Conservation (phyloP, 2,329 filamentous ascomycete genomes). For the Epichloe baconii region DNA sequence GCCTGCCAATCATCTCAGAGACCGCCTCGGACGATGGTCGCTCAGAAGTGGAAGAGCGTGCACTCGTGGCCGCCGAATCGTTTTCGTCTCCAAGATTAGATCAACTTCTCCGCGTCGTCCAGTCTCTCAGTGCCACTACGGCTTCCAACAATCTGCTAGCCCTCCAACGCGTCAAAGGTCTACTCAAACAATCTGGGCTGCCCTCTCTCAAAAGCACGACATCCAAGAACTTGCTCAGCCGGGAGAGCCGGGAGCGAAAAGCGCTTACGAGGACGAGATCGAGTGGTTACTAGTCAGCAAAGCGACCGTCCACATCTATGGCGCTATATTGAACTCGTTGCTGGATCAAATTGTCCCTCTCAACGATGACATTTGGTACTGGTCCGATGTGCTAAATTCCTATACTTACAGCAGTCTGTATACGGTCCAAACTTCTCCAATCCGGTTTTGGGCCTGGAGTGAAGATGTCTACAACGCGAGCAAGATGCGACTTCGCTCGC, state of each 20-base stretch:
- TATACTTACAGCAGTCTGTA: constrained; percentile 71
- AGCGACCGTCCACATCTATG: constrained; percentile 82
- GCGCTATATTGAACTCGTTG: constrained; percentile 61
- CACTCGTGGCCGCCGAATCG: constrained; percentile 24
- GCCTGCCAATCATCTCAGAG: constrained; percentile 32
- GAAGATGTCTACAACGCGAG: constrained; percentile 57
- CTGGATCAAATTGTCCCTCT: constrained; percentile 74
- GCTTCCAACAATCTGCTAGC: constrained; percentile 50
- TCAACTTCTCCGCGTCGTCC: constrained; percentile 54
- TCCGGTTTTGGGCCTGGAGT: constrained; percentile 59
- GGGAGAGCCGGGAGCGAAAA: constrained; percentile 20
- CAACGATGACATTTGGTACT: constrained; percentile 85
- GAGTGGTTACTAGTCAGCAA: constrained; percentile 89
- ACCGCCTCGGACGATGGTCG: constrained; percentile 29
- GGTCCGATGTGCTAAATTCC: constrained; percentile 77
- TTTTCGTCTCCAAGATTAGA: constrained; percentile 41
- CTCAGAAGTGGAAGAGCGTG: constrained; percentile 22
- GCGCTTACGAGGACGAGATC: constrained; percentile 58
- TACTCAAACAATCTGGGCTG: constrained; percentile 52
- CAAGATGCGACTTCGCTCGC: constrained; percentile 27
- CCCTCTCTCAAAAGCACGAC: constrained; percentile 21
- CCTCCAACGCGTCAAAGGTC: constrained; percentile 41
- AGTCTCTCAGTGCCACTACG: constrained; percentile 56
- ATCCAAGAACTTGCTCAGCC: constrained; percentile 20
- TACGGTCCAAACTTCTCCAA: constrained; percentile 71